phyloP scores from a whole-genome alignment of 805 yeast species.

The Barnettozyma californica region DNA sequence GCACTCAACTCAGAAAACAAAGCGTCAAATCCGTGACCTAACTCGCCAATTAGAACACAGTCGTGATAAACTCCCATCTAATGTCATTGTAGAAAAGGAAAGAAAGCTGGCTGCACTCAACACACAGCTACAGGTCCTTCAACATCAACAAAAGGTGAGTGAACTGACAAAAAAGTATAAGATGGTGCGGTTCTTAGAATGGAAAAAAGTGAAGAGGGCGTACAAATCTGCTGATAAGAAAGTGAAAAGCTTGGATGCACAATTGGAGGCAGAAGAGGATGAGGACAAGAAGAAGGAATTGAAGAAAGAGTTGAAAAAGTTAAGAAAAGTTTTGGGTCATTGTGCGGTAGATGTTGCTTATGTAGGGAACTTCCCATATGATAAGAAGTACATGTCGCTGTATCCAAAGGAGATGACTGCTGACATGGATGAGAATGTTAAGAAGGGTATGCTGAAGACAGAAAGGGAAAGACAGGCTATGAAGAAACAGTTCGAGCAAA shows the following conservation, averaged over 20 bases:
- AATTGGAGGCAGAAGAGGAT: constrained; percentile 24
- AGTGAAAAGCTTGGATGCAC: constrained; percentile 23
- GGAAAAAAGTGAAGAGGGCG: constrained; percentile 73
- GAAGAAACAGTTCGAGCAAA: constrained; percentile 47
- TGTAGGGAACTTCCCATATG: constrained; percentile 69
- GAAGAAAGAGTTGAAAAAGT: constrained; percentile 36
- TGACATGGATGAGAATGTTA: constrained; percentile 18
- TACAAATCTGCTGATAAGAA: constrained; percentile 45
- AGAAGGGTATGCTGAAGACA: constrained; percentile 37
- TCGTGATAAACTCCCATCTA: constrained; percentile 57
- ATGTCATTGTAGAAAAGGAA: constrained; percentile 63
- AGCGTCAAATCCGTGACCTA: constrained; percentile 82
- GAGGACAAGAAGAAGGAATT: constrained; percentile 30
- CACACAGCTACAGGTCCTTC: constrained; percentile 49
- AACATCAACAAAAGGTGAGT: constrained; percentile 39
- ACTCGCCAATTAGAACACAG: constrained; percentile 56
- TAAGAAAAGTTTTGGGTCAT: constrained; percentile 47
- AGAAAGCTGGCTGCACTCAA: constrained; percentile 65
- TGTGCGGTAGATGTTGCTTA: constrained; percentile 70
- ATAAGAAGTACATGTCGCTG: constrained; percentile 73
- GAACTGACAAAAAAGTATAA: constrained; percentile 71
- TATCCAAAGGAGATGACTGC: constrained; percentile 47
- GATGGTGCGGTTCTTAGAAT: constrained; percentile 89
- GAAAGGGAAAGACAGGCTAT: constrained; percentile 40
- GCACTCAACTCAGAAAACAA: constrained; percentile 44